Percentiles rank a stretch among this genome's conserved stretches.
Evolutionary conservation across 768 basidiomycete genomes (phyloP).

Genomic region (Harrya chromipes): DNA sequence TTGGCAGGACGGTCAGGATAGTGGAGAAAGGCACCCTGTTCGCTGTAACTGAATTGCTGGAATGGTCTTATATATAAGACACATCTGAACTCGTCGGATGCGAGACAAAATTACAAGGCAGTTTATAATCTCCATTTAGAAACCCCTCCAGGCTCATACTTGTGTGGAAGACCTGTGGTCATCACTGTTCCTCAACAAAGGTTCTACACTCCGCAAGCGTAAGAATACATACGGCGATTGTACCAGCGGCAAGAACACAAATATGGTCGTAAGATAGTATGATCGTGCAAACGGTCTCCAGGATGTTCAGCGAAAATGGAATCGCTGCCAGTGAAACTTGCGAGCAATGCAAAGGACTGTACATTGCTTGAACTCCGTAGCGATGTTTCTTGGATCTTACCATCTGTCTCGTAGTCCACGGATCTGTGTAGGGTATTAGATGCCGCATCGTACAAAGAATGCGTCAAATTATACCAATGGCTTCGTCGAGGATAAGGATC

Average conservation of each 20-base stretch:
- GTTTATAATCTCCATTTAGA: background rate
- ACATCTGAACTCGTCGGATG: no score
- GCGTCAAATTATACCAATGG: no score
- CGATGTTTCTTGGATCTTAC: constrained; percentile 88
- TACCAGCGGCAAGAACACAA: constrained; percentile 82
- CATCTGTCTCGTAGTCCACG: constrained; percentile 86
- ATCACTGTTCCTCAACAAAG: no score
- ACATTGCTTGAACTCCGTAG: constrained; percentile 75
- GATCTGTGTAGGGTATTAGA: constrained; percentile 43
- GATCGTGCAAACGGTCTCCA: constrained; percentile 79
- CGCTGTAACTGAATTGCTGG: no score
- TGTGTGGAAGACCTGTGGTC: constrained; percentile 62
- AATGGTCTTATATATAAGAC: no score
- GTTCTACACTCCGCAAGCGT: background rate
- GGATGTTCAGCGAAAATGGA: background rate
- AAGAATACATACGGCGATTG: constrained; percentile 54
- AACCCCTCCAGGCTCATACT: background rate
- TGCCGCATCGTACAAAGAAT: background rate
- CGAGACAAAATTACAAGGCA: no score
- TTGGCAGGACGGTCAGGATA: no score
- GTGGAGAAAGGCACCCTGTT: no score
- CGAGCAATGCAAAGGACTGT: constrained; percentile 88
- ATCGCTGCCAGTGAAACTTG: constrained; percentile 36
- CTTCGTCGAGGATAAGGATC: no score
- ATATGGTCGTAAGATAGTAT: no score